Evolutionary conservation across 1,284 basidiomycete species (phyloP).

Genomic region (Fomitopsis palustris): DNA sequence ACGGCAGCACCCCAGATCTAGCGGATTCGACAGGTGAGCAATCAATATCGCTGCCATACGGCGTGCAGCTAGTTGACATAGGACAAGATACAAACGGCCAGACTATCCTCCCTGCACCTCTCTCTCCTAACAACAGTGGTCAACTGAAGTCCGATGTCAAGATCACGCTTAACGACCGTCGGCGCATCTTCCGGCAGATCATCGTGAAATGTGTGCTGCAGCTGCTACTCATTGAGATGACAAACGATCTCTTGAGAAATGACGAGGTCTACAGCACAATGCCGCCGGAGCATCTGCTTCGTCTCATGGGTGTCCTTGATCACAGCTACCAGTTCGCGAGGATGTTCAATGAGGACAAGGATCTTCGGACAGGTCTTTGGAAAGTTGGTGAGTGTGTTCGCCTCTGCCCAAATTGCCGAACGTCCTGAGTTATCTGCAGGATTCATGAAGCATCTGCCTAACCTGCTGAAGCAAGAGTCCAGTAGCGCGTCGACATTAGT

Average conservation of each 20-base stretch:
- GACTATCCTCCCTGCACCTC: slow-evolving; percentile 76
- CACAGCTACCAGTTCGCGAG: slow-evolving; percentile 97
- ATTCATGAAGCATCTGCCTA: slow-evolving; percentile 99
- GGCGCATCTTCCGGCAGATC: slow-evolving; percentile 96
- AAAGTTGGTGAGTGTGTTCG: slow-evolving; percentile 83
- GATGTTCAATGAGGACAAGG: slow-evolving; percentile 98
- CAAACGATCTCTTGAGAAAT: slow-evolving; percentile 93
- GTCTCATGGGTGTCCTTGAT: slow-evolving; percentile 92
- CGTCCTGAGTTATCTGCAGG: slow-evolving; percentile 43
- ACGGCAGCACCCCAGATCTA: slow-evolving; percentile 53
- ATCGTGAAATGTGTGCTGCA: slow-evolving; percentile 99
- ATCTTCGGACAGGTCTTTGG: slow-evolving; percentile 95
- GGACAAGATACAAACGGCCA: slow-evolving; percentile 57
- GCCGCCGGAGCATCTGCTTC: slow-evolving; percentile 89
- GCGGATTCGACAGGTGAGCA: slow-evolving; percentile 50
- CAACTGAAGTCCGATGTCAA: slow-evolving; percentile 42
- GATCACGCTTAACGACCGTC: slow-evolving; percentile 67
- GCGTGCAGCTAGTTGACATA: slow-evolving; percentile 4
- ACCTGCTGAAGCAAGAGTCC: slow-evolving; percentile 97
- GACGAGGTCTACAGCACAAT: slow-evolving; percentile 92
- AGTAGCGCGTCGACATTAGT: slow-evolving; percentile 95
- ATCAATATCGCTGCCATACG: background rate
- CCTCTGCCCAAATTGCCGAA: background rate
- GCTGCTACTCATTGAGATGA: slow-evolving; percentile 94
- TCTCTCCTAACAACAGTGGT: slow-evolving; percentile 58